Evolutionary conservation across 345 rosid species (phyloP).

Genomic region (Sisymbrium irio): DNA sequence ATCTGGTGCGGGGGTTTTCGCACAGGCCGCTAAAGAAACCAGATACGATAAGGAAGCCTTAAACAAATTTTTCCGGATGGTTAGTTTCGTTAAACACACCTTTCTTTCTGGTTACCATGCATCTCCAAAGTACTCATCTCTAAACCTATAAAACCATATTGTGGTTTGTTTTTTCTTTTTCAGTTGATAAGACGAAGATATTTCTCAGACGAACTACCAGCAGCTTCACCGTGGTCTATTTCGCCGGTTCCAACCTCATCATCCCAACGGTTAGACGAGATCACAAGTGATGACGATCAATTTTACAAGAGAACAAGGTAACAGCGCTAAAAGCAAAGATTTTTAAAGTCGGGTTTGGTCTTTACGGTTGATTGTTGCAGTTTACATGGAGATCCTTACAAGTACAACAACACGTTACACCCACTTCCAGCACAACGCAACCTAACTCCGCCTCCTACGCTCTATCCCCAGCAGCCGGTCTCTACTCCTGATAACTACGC

Average conservation of each 20-base stretch:
- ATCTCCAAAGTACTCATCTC: neutral
- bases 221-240: conserved; percentile 71
- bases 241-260: conserved; percentile 52
- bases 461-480: conserved; percentile 93
- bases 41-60: conserved; percentile 95
- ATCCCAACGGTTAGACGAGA: conserved; percentile 71
- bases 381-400: conserved; percentile 55
- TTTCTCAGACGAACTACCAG: conserved; percentile 78
- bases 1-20: conserved; percentile 8
- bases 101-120: neutral
- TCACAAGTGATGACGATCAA: conserved; percentile 63
- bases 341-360: neutral
- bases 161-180: neutral
- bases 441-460: conserved; percentile 94
- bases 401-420: conserved; percentile 65
- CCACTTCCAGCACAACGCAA: conserved; percentile 94
- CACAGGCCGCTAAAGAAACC: conserved; percentile 94
- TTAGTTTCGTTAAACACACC: conserved; percentile 33
- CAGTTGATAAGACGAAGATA: conserved; percentile 97
- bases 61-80: conserved; percentile 75
- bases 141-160: neutral
- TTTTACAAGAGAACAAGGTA: conserved; percentile 65
- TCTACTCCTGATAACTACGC: conserved; percentile 59
- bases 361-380: conserved; percentile 42
- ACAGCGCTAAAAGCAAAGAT: neutral